Evolutionary conservation across 2,329 filamentous ascomycete genomes (phyloP).

Genomic region (Ophiostoma angusticollis): DNA sequence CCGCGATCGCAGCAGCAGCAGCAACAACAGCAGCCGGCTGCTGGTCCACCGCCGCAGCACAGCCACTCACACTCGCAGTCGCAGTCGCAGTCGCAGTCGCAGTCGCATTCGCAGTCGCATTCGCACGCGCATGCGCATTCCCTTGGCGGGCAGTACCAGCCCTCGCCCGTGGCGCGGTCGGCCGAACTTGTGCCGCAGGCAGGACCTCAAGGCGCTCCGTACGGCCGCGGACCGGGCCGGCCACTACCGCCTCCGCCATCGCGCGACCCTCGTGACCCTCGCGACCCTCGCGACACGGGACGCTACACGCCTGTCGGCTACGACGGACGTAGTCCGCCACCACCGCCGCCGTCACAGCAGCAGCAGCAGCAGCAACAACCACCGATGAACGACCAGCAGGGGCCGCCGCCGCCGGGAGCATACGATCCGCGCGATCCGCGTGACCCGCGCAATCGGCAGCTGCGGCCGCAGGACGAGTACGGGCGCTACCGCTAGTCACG

Average conservation of each 20-base stretch:
- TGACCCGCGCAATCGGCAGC: conserved; percentile 11
- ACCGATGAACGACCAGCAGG: conserved; percentile 2
- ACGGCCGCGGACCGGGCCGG: conserved; percentile 5
- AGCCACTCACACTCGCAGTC: too few species aligned
- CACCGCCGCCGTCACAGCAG: conserved; percentile 2
- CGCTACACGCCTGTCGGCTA: conserved; percentile 21
- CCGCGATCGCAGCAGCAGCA: conserved; percentile 11
- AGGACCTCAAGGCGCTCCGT: conserved; percentile 3
- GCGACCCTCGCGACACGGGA: conserved; percentile 11
- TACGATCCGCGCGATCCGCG: conserved; percentile 9
- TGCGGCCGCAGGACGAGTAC: conserved; percentile 16
- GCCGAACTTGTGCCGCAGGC: conserved; percentile 9
- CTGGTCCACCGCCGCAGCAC: background rate
- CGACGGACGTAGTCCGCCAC: conserved; percentile 16
- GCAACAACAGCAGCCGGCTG: conserved; percentile 7
- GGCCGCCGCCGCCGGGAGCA: background rate
- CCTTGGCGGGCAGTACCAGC: conserved; percentile 17
- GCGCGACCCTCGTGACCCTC: conserved; percentile 2
- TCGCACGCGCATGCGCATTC: conserved; percentile 20
- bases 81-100: conserved; percentile 9
- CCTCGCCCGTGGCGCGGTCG: conserved; percentile 14
- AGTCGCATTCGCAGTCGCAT: conserved; percentile 15
- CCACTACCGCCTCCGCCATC: conserved; percentile 12
- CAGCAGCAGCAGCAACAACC: conserved; percentile 5
- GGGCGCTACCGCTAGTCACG: conserved; percentile 10